Evolutionary conservation across 768 basidiomycete species (phyloP).

Genomic region (Boletus rufocinnamomeus): DNA sequence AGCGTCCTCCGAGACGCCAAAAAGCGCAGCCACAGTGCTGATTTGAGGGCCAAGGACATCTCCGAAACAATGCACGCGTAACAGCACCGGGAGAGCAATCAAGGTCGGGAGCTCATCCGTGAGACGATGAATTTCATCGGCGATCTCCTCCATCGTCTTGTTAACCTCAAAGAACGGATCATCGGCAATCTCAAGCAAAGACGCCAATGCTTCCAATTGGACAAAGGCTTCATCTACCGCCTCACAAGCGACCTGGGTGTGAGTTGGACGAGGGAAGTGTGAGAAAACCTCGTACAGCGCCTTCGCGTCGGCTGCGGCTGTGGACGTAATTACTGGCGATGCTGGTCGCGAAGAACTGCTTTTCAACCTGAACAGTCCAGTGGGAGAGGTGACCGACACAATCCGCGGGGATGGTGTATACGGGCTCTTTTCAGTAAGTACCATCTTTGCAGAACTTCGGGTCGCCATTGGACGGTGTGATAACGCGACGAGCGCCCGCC

Average conservation of each 20-base stretch:
- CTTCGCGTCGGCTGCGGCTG: constrained; percentile 58
- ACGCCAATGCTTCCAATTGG: constrained; percentile 56
- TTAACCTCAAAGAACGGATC: constrained; percentile 30
- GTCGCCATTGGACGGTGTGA: constrained; percentile 57
- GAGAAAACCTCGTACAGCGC: constrained; percentile 62
- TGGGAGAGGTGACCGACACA: constrained; percentile 57
- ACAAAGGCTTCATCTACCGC: constrained; percentile 80
- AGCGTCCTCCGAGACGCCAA: constrained; percentile 59
- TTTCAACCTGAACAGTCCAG: constrained; percentile 65
- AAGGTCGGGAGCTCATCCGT: constrained; percentile 72
- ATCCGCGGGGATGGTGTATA: constrained; percentile 42
- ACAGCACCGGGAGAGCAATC: constrained; percentile 67
- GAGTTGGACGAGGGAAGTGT: constrained; percentile 60
- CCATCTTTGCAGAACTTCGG: constrained; percentile 39
- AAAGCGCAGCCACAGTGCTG: constrained; percentile 49
- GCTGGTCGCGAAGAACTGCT: constrained; percentile 67
- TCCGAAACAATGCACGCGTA: constrained; percentile 45
- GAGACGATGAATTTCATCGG: constrained; percentile 49
- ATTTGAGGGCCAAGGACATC: background rate
- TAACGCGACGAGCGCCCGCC: constrained; percentile 73
- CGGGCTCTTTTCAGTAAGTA: constrained; percentile 44
- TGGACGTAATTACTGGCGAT: constrained; percentile 48
- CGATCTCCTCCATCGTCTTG: constrained; percentile 29
- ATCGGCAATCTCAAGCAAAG: constrained; percentile 55
- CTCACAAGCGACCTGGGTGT: constrained; percentile 65